These are phyloP conservation scores for Claviceps pusilla DNA, from an alignment of 2,329 filamentous ascomycete genomes.

Conservation along the genomic window DNA sequence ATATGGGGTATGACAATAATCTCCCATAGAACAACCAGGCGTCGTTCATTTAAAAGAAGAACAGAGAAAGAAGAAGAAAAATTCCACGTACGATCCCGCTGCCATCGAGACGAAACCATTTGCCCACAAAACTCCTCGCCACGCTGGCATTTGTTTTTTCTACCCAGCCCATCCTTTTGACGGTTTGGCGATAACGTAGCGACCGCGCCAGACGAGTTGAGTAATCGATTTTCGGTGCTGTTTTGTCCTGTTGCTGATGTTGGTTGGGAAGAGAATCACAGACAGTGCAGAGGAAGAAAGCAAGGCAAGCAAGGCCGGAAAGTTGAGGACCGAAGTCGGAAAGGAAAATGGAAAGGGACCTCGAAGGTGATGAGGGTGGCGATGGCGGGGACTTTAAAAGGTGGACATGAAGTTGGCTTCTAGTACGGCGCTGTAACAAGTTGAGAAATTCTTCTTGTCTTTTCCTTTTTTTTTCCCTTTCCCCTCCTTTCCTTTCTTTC, in stretches of 20 bases:
- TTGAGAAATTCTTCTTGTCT: background rate
- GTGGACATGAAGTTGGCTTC: background rate
- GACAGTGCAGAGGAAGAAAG: background rate
- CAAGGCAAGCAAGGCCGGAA: background rate
- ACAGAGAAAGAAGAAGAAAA: background rate
- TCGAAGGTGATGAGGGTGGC: background rate
- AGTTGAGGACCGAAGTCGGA: background rate
- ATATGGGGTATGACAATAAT: background rate
- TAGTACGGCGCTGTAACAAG: background rate
- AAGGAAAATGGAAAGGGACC: background rate
- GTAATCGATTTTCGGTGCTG: background rate
- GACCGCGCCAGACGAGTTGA: background rate
- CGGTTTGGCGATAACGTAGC: background rate
- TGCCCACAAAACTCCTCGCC: conserved; percentile 50
- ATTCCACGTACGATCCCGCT: conserved; percentile 58
- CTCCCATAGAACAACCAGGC: background rate
- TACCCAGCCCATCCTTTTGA: conserved; percentile 29
- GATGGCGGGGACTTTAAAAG: background rate
- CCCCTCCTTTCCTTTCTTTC: too few relatives aligned
- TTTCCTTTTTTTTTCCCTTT: too few relatives aligned
- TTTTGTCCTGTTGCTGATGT: background rate
- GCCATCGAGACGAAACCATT: conserved; percentile 67
- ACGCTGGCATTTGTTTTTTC: conserved; percentile 40
- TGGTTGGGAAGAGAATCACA: background rate
- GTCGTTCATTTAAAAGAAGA: background rate